Percentiles rank a stretch among this genome's conserved stretches.
Evolutionary conservation across 2,329 filamentous ascomycete genomes (phyloP).

Genomic region (Dryadomyces quercivorus): DNA sequence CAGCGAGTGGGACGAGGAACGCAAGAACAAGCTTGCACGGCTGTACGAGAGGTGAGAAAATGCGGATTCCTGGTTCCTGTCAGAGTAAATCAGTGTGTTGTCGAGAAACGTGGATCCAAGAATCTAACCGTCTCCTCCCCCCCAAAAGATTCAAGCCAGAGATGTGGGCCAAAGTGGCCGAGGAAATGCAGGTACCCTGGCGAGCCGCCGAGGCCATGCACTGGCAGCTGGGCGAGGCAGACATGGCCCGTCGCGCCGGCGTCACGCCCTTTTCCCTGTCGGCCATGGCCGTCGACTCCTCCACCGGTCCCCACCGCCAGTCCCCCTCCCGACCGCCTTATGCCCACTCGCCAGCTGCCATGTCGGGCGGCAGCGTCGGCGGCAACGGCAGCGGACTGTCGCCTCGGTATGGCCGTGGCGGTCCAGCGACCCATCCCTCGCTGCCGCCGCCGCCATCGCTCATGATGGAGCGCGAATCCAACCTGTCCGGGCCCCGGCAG

Average conservation of each 20-base stretch:
- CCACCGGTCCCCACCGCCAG: constrained; percentile 18
- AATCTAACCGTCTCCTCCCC: too few relatives aligned
- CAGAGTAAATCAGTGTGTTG: too few relatives aligned
- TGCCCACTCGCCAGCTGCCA: constrained; percentile 12
- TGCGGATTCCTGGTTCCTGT: too few relatives aligned
- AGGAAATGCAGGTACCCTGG: constrained; percentile 93
- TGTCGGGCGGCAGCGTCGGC: constrained; percentile 22
- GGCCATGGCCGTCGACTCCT: constrained; percentile 30
- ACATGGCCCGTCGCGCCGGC: constrained; percentile 88
- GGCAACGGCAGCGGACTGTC: constrained; percentile 19
- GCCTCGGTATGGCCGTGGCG: constrained; percentile 29
- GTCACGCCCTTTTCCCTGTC: constrained; percentile 73
- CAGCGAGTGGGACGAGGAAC: constrained; percentile 93
- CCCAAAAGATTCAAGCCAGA: constrained; percentile 90
- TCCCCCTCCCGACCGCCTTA: constrained; percentile 21
- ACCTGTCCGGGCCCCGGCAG: neutral
- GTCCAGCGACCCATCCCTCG: constrained; percentile 4
- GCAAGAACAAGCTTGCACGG: constrained; percentile 90
- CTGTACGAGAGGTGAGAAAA: constrained; percentile 77
- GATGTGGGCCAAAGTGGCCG: constrained; percentile 94
- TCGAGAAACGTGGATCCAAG: too few relatives aligned
- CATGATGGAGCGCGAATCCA: neutral
- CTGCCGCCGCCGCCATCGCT: constrained; percentile 7
- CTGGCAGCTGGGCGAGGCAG: constrained; percentile 86
- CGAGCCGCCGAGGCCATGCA: constrained; percentile 95